Conservation (phyloP, 371 early-diverging fungal species). For the Cokeromyces recurvatus region DNA sequence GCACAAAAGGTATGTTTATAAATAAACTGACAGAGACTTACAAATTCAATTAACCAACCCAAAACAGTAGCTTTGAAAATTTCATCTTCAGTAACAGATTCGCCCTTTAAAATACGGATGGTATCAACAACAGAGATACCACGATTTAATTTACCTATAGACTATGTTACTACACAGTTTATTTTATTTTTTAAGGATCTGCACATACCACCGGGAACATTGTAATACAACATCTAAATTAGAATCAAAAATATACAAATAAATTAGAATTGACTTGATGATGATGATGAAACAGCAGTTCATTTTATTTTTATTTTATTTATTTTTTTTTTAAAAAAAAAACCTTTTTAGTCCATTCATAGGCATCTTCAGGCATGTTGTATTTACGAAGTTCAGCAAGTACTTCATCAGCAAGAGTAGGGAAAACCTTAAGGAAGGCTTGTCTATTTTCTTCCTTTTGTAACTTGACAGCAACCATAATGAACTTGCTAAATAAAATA, state of each 20-base stretch:
- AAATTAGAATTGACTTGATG: too few species aligned
- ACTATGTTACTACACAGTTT: background rate
- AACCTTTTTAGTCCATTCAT: slow-evolving; percentile 64
- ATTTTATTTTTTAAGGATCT: too few species aligned
- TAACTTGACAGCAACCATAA: slow-evolving; percentile 43
- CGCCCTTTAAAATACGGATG: slow-evolving; percentile 70
- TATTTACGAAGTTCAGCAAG: slow-evolving; percentile 59
- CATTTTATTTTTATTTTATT: too few species aligned
- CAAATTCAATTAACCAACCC: slow-evolving; percentile 95
- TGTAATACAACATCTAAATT: slow-evolving; percentile 65
- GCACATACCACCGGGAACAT: slow-evolving; percentile 80
- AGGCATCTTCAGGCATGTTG: slow-evolving; percentile 72
- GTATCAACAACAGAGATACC: slow-evolving; percentile 93
- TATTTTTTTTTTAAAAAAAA: too few species aligned
- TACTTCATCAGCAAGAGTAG: slow-evolving; percentile 56
- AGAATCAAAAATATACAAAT: too few species aligned
- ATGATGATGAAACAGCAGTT: slow-evolving; percentile 3
- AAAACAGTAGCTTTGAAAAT: slow-evolving; percentile 82
- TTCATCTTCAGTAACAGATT: slow-evolving; percentile 73
- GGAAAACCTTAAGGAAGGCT: slow-evolving; percentile 57
- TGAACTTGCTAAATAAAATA: background rate
- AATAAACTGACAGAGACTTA: too few species aligned
- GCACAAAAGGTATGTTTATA: too few species aligned
- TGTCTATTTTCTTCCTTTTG: slow-evolving; percentile 53
- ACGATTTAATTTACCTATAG: slow-evolving; percentile 92